Evolutionary conservation across 108 stramenopile species (phyloP), one percentile per base, ranked within the genome.

Genomic region (Stephanodiscus triporus): DNA sequence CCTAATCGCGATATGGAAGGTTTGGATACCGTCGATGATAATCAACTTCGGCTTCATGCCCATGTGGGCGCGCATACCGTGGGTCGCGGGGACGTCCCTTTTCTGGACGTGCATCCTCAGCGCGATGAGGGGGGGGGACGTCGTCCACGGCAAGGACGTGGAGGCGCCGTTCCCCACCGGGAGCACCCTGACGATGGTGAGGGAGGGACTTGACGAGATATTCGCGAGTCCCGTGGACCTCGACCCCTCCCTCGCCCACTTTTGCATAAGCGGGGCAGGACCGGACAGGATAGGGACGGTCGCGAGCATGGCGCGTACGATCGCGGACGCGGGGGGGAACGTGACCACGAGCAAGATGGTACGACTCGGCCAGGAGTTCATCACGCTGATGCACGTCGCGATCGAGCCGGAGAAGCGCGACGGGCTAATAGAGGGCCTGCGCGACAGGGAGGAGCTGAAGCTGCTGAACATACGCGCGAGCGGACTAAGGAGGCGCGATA

Each of bases 21-120:
- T 96, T 24, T 96, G 95, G 95, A 88, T 96, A 7, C 95, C 95
- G 9, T 80, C 81, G 20, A 94, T 89, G 26, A 45, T 89, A 8
- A 24, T 93, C 30, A 96, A 96, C 66, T 96, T 96, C 89, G 86
- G 90, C n/a, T 96, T 96, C 71, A 91, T 91, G 90, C 95, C 95
- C 24, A 94, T 96, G 92, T 91, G 90, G 78, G 71, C 79, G 14
- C 85, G 95, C 45, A 90, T 96, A 73, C 93, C 93, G 23, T 90
- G 81, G 75, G 90, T 89, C 14, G 95, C 95, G 0, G 85, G 77
- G n/a, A 89, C 89, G 4, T 92, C 91, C 4, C 55, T 94, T 32
- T 40, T 94, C 9, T 96, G 95, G 95, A 96, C 92, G 7, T 82
- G 82, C 58, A 88, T 96, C 26, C 72, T 96, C 40, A 90, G 89